Evolutionary conservation across 1,139 yeast genomes (phyloP).

Genomic region (Candida glucosophila): DNA sequence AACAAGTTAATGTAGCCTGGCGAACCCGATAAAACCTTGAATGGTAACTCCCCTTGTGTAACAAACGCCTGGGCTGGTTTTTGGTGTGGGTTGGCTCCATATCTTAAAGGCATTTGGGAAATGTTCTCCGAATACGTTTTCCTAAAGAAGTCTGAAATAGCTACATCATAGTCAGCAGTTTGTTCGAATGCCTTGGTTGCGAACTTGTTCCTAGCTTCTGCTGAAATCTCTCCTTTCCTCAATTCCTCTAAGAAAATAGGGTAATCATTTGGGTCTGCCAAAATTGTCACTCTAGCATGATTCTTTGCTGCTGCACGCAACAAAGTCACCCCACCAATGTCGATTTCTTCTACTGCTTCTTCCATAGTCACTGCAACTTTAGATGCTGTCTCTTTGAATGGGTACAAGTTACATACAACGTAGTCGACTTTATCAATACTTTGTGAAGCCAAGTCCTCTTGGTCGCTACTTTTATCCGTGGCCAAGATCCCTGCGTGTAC

Average conservation of each 20-base stretch:
- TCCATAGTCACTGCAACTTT: slow-evolving; percentile 92
- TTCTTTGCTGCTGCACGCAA: slow-evolving; percentile 98
- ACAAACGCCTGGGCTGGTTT: slow-evolving; percentile 98
- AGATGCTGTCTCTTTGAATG: slow-evolving; percentile 94
- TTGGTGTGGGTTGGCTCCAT: slow-evolving; percentile 99
- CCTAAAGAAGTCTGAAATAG: slow-evolving; percentile 94
- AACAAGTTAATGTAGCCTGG: slow-evolving; percentile 96
- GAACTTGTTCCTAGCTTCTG: slow-evolving; percentile 66
- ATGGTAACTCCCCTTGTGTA: slow-evolving; percentile 78
- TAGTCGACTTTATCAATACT: slow-evolving; percentile 92
- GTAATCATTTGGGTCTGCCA: slow-evolving; percentile 91
- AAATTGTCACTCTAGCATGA: slow-evolving; percentile 89
- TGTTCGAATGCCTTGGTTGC: slow-evolving; percentile 98
- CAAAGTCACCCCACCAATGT: slow-evolving; percentile 96
- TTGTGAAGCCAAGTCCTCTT: slow-evolving; percentile 76
- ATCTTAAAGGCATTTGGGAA: slow-evolving; percentile 88
- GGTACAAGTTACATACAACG: slow-evolving; percentile 95
- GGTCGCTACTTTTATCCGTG: slow-evolving; percentile 84
- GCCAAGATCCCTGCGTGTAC: slow-evolving; percentile 98
- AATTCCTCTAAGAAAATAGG: slow-evolving; percentile 79
- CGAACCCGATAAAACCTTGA: slow-evolving; percentile 86
- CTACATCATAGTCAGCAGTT: slow-evolving; percentile 94
- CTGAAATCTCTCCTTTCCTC: slow-evolving; percentile 60
- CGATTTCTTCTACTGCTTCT: slow-evolving; percentile 97
- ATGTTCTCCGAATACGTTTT: slow-evolving; percentile 88